Evolutionary conservation across 345 rosid genomes (phyloP).

Genomic region (Salix brachista): DNA sequence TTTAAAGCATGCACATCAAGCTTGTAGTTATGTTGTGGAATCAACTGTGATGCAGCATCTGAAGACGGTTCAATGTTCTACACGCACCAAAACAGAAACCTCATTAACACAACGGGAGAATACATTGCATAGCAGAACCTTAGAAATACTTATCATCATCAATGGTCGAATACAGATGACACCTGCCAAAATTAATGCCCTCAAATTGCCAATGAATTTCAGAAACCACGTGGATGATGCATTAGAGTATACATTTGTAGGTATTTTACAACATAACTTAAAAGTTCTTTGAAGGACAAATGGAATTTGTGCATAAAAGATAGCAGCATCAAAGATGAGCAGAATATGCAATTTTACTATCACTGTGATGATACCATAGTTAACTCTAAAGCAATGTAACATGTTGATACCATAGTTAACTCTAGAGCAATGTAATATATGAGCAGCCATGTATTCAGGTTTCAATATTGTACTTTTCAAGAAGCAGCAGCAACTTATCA

Average conservation of each 20-base stretch:
- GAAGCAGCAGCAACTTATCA: not conserved
- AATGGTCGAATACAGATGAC: not conserved
- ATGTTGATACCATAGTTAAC: not conserved
- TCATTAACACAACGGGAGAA: not conserved
- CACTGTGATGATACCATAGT: not conserved
- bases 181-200: not conserved
- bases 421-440: too few relatives aligned
- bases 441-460: too few relatives aligned
- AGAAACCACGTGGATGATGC: not conserved
- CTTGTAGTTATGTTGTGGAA: slow-evolving; percentile 97
- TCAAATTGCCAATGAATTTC: not conserved
- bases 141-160: not conserved
- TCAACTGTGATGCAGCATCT: slow-evolving; percentile 61
- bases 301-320: not conserved
- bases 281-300: not conserved
- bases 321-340: not conserved
- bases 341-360: not conserved
- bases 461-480: not conserved
- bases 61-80: slow-evolving; percentile 71
- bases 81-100: slow-evolving; percentile 24
- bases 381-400: not conserved
- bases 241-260: not conserved
- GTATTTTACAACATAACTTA: not conserved
- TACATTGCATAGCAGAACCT: not conserved
- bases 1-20: slow-evolving; percentile 80